Evolutionary conservation across 139 green algal genomes (phyloP).

Genomic region (Picochlorum sp.): DNA sequence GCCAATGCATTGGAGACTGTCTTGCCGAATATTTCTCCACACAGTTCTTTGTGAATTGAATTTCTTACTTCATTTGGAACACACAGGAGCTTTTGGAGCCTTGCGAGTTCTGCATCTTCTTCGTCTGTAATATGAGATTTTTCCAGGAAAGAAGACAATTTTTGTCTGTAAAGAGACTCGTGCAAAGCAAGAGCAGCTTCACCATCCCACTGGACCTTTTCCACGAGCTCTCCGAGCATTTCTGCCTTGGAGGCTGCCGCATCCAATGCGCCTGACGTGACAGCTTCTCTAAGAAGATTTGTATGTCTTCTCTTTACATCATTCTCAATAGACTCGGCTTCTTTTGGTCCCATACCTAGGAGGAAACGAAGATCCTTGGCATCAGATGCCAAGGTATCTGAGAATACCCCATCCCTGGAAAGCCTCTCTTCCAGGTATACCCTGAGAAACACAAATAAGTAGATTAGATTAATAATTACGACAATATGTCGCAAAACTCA

Average conservation of each 20-base stretch:
- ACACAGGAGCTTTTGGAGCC: conserved; percentile 79
- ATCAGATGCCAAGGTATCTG: conserved; percentile 47
- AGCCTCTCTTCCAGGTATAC: conserved; percentile 62
- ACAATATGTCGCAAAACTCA: background rate
- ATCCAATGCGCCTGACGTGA: conserved; percentile 47
- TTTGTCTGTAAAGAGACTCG: conserved; percentile 68
- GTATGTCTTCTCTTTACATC: conserved; percentile 52
- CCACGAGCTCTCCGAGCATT: conserved; percentile 73
- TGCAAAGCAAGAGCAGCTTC: conserved; percentile 76
- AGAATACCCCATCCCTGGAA: conserved; percentile 28
- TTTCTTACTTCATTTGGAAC: conserved; percentile 51
- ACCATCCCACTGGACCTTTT: conserved; percentile 57
- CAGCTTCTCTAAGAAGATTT: conserved; percentile 62
- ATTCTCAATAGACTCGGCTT: conserved; percentile 46
- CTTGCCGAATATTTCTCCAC: conserved; percentile 48
- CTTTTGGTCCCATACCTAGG: conserved; percentile 70
- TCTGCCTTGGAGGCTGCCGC: conserved; percentile 37
- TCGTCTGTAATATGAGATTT: conserved; percentile 56
- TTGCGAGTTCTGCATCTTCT: conserved; percentile 60
- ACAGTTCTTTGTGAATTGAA: conserved; percentile 43
- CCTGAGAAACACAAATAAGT: conserved; percentile 17
- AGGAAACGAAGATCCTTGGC: conserved; percentile 52
- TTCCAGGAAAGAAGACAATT: conserved; percentile 59
- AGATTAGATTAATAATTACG: background rate
- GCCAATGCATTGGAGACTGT: conserved; percentile 35